phyloP scores from a whole-genome alignment of 495 filamentous ascomycete genomes.

The Penicillium malachiteum region DNA sequence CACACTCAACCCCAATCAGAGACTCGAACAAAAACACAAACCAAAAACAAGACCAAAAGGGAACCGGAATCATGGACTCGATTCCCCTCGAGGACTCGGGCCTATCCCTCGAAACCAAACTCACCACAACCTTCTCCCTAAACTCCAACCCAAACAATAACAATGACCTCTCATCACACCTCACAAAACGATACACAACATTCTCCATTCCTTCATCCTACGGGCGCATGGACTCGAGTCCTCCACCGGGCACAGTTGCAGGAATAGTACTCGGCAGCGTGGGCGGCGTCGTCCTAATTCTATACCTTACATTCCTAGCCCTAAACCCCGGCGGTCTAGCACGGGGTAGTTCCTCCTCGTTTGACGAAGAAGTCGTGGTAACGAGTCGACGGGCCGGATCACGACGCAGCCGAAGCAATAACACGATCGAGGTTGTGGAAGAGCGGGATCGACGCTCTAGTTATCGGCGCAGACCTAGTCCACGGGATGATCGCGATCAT shows the following conservation, averaged over 20 bases:
- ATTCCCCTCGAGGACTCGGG: conserved; percentile 5
- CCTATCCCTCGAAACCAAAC: conserved; percentile 4
- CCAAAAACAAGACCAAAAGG: not conserved
- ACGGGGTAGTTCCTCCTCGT: conserved; percentile 18
- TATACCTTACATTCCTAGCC: conserved; percentile 72
- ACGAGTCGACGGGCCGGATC: conserved; percentile 18
- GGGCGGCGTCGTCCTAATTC: conserved; percentile 74
- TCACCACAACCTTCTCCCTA: not conserved
- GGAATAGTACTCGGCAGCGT: conserved; percentile 83
- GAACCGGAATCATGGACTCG: conserved; percentile 1
- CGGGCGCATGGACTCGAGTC: conserved; percentile 56
- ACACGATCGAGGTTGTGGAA: conserved; percentile 27
- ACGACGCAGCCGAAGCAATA: conserved; percentile 8
- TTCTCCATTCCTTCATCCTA: conserved; percentile 69
- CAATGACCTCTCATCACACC: conserved; percentile 12
- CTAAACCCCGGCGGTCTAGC: conserved; percentile 47
- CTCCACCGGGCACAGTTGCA: conserved; percentile 68
- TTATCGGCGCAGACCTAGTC: conserved; percentile 20
- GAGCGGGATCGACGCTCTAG: conserved; percentile 24
- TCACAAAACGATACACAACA: conserved; percentile 30
- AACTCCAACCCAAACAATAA: not conserved
- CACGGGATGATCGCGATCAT: conserved; percentile 20
- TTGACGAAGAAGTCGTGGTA: conserved; percentile 33
- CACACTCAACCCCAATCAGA: not conserved
- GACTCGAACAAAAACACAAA: not conserved